Percentiles rank a stretch among this genome's conserved stretches.
Evolutionary conservation across 1,284 basidiomycete genomes (phyloP).

Genomic region (Ustilago esculenta): DNA sequence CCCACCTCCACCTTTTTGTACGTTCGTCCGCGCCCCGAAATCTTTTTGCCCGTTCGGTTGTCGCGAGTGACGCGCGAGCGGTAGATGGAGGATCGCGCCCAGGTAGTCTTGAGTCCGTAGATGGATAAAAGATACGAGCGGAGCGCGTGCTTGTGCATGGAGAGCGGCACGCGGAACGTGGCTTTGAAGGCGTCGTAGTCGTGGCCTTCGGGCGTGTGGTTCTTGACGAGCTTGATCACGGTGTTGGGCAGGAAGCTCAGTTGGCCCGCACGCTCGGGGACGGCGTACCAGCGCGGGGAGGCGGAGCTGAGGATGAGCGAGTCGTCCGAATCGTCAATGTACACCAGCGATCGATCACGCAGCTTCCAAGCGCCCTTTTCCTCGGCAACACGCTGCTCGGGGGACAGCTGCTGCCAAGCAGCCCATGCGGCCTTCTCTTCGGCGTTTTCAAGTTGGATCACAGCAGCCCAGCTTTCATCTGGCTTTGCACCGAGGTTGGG

Average conservation of each 20-base stretch:
- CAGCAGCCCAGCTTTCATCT: constrained; percentile 29
- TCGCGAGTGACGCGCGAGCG: constrained; percentile 52
- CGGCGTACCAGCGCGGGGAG: constrained; percentile 58
- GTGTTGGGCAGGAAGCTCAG: constrained; percentile 89
- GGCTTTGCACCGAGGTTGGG: constrained; percentile 15
- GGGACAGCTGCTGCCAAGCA: constrained; percentile 50
- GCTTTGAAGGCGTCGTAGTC: constrained; percentile 93
- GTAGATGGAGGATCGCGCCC: constrained; percentile 91
- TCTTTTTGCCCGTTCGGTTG: constrained; percentile 71
- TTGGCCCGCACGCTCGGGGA: constrained; percentile 71
- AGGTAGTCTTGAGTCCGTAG: constrained; percentile 82
- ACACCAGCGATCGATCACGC: constrained; percentile 61
- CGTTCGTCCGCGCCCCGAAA: constrained; percentile 49
- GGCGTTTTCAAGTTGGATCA: constrained; percentile 27
- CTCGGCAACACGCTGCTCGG: constrained; percentile 44
- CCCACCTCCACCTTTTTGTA: constrained; percentile 66
- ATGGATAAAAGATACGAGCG: constrained; percentile 83
- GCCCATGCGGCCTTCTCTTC: constrained; percentile 56
- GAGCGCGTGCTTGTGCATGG: constrained; percentile 89
- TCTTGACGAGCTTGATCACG: constrained; percentile 82
- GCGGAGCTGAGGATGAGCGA: constrained; percentile 39
- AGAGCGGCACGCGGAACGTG: constrained; percentile 84
- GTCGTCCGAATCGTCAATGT: constrained; percentile 59
- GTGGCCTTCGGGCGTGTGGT: constrained; percentile 79
- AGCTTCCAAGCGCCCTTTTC: constrained; percentile 57